Evolutionary conservation across 176 grass and related monocot species (phyloP).

Genomic region (Musa itinerans): DNA sequence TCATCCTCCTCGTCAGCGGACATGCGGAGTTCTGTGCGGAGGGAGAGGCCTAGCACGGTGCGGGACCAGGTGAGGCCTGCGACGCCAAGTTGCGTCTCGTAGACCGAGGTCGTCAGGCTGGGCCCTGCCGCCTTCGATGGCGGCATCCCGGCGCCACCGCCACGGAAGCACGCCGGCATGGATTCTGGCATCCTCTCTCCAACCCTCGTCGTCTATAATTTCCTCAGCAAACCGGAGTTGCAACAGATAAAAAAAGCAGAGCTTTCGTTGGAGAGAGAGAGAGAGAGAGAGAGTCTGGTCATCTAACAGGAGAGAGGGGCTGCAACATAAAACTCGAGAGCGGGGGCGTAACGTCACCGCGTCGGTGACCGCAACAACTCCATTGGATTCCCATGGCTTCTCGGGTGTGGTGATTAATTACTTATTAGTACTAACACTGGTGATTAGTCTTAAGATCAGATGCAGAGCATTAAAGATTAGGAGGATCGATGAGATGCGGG

Average conservation of each 20-base stretch:
- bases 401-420: background rate
- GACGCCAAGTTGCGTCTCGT: conserved; percentile 69
- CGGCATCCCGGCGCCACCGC: conserved; percentile 5
- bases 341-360: background rate
- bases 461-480: too few species aligned
- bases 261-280: background rate
- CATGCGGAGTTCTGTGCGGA: conserved; percentile 53
- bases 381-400: background rate
- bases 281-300: background rate
- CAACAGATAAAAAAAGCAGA: background rate
- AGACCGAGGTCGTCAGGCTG: conserved; percentile 55
- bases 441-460: too few species aligned
- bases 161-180: conserved; percentile 36
- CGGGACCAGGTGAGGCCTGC: conserved; percentile 67
- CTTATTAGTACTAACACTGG: background rate
- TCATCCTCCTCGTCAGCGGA: conserved; percentile 15
- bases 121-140: conserved; percentile 19
- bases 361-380: background rate
- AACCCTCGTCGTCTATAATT: background rate
- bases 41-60: conserved; percentile 49
- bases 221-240: background rate
- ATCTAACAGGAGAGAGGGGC: background rate
- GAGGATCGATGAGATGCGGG: too few species aligned
- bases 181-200: conserved; percentile 32
- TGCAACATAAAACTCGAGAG: background rate